phyloP scores from a whole-genome alignment of 75 land plant genomes.

The Sequoiadendron giganteum region DNA sequence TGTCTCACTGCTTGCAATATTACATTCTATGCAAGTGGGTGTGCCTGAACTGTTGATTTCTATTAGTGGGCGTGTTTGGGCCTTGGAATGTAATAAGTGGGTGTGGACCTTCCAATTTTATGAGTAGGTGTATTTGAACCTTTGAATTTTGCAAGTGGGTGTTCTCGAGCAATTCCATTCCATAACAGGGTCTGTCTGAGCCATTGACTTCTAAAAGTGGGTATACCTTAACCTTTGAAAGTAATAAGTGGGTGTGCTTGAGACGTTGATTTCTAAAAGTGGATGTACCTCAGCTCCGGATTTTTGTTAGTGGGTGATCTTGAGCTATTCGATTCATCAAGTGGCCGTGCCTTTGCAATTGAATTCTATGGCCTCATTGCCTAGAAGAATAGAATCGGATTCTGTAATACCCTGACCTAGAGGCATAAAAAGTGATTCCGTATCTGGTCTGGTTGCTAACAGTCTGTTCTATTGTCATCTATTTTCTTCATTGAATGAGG shows the following conservation, averaged over 20 bases:
- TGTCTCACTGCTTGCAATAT: no score
- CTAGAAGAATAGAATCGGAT: no score
- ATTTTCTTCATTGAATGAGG: conserved; percentile 27
- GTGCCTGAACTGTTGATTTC: background rate
- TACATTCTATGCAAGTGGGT: background rate
- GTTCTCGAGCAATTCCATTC: background rate
- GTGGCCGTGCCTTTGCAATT: background rate
- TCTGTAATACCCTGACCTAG: background rate
- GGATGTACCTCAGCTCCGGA: background rate
- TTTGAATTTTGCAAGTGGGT: background rate
- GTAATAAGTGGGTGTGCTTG: background rate
- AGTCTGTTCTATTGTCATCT: background rate
- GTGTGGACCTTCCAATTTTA: no score
- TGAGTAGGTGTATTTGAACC: background rate
- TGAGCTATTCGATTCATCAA: background rate
- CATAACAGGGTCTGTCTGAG: background rate
- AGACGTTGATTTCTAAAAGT: background rate
- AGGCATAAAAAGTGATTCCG: no score
- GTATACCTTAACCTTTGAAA: background rate
- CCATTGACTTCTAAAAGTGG: background rate
- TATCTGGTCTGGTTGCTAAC: no score
- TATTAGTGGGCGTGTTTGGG: background rate
- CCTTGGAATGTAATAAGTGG: no score
- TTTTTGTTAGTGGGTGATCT: background rate
- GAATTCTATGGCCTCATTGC: background rate